Conservation (phyloP, 176 grass and related monocot species). For the Avena atlantica region DNA sequence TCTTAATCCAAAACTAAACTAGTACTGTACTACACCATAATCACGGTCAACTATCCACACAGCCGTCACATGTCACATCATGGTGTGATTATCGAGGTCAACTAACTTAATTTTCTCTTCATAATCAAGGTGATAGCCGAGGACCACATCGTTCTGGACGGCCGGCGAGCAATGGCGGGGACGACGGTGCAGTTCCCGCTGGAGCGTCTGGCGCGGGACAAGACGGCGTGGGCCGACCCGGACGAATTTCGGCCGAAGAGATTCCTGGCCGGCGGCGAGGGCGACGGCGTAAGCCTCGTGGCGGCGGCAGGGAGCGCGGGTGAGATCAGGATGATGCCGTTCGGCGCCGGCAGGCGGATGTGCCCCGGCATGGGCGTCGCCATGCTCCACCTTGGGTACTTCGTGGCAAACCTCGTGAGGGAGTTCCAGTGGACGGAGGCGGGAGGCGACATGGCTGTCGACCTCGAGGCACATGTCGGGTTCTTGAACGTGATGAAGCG, state of each 20-base stretch:
- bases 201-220: conserved; percentile 24
- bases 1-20: not conserved
- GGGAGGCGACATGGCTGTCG: not conserved
- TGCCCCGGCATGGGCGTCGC: conserved; percentile 33
- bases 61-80: not conserved
- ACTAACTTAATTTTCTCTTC: not conserved
- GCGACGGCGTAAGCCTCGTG: conserved; percentile 7
- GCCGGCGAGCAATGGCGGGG: not conserved
- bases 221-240: not conserved
- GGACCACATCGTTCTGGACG: conserved; percentile 19
- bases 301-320: conserved; percentile 27
- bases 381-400: conserved; percentile 27
- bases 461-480: conserved; percentile 18
- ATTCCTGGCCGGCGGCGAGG: conserved; percentile 55
- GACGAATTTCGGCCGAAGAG: conserved; percentile 55
- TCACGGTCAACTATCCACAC: not conserved
- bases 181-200: conserved; percentile 29
- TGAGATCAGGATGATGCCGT: conserved; percentile 45
- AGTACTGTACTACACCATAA: no score
- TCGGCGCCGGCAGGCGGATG: conserved; percentile 43
- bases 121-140: conserved; percentile 13
- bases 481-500: conserved; percentile 20
- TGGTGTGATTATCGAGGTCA: not conserved
- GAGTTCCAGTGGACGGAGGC: conserved; percentile 33
- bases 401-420: conserved; percentile 28